Percentiles rank a stretch among this genome's conserved stretches.
Conservation (phyloP, 441 rosid species). For the Biscutella auriculata region DNA sequence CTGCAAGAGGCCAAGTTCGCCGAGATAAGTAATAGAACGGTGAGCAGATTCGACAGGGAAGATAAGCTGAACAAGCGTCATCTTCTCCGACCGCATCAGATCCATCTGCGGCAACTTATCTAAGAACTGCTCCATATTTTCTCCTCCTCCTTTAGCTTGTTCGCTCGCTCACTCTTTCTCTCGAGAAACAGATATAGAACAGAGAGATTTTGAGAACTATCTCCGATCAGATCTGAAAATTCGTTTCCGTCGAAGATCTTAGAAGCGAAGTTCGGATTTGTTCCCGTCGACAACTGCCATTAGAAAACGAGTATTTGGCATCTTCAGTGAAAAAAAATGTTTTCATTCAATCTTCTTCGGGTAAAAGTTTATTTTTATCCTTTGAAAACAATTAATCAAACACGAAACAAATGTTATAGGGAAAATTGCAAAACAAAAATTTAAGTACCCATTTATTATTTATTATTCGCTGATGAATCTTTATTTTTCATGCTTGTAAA, state of each 20-base stretch:
- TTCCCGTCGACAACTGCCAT: constrained; percentile 25
- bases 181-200: constrained; percentile 12
- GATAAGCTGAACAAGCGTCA: constrained; percentile 87
- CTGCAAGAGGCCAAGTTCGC: constrained; percentile 88
- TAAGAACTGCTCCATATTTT: constrained; percentile 41
- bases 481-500: too few species aligned
- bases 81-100: constrained; percentile 97
- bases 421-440: background rate
- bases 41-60: constrained; percentile 89
- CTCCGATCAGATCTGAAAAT: constrained; percentile 21
- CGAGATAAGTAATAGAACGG: constrained; percentile 83
- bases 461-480: too few species aligned
- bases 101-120: constrained; percentile 80
- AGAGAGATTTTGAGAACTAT: background rate
- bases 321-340: background rate
- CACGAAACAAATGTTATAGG: background rate
- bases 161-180: background rate
- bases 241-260: constrained; percentile 20
- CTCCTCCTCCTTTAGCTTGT: background rate
- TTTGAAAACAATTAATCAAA: background rate
- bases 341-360: constrained; percentile 6
- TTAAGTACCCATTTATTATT: too few species aligned
- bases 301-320: constrained; percentile 22
- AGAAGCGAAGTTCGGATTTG: constrained; percentile 23
- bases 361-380: constrained; percentile 1